Conservation (phyloP, 768 basidiomycete genomes). For the Zangia roseola region DNA sequence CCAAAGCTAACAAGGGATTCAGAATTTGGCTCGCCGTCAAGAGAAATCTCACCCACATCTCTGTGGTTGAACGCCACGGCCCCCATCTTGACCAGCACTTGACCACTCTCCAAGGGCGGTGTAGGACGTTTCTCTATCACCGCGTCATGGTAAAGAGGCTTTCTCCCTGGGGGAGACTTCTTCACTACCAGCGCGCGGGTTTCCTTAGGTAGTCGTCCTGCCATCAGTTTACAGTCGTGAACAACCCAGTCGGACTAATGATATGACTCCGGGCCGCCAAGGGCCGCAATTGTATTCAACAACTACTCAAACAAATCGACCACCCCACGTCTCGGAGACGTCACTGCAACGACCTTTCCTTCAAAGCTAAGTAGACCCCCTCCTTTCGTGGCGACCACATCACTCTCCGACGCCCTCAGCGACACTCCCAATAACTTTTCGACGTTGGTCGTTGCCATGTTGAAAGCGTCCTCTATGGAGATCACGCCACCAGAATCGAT, state of each 20-base stretch:
- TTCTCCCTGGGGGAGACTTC: conserved; percentile 37
- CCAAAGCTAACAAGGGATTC: conserved; percentile 55
- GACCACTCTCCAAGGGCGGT: conserved; percentile 48
- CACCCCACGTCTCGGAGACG: conserved; percentile 34
- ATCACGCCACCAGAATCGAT: conserved; percentile 41
- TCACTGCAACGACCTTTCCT: conserved; percentile 44
- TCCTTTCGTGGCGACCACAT: conserved; percentile 42
- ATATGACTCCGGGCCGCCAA: neutral
- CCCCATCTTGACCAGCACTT: conserved; percentile 65
- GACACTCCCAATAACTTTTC: conserved; percentile 42
- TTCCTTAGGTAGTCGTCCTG: conserved; percentile 34
- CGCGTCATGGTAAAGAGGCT: conserved; percentile 56
- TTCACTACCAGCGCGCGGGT: conserved; percentile 52
- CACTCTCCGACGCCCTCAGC: conserved; percentile 18
- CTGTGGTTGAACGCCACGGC: conserved; percentile 79
- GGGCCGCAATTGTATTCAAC: too few species aligned
- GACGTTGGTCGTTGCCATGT: conserved; percentile 42
- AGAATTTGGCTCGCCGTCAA: neutral
- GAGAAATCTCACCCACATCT: conserved; percentile 45
- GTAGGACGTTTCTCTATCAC: conserved; percentile 50
- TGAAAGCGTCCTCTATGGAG: conserved; percentile 36
- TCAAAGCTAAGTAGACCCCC: conserved; percentile 43
- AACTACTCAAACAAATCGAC: conserved; percentile 37
- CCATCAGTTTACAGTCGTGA: too few species aligned
- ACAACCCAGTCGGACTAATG: neutral